Percentiles rank a stretch among this genome's conserved stretches.
These are phyloP conservation scores for Veloboletus limbatus DNA, from an alignment of 1,284 basidiomycete species.

Conservation along the genomic window DNA sequence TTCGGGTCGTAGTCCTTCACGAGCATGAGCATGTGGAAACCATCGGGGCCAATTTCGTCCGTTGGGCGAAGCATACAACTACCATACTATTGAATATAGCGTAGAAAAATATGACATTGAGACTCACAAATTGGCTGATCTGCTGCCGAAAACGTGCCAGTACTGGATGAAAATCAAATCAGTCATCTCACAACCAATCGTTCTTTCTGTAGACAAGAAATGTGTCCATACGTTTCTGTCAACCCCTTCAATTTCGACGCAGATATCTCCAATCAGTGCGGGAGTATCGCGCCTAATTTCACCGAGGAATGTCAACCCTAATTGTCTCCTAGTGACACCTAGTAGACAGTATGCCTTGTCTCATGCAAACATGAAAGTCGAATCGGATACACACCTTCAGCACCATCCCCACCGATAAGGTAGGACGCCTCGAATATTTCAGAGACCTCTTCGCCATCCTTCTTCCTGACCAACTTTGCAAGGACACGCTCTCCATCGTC, in stretches of 20 bases:
- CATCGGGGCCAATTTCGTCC: conserved; percentile 23
- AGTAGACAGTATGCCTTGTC: background rate
- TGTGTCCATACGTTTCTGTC: conserved; percentile 32
- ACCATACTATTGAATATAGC: background rate
- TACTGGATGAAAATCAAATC: conserved; percentile 15
- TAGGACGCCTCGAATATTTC: conserved; percentile 28
- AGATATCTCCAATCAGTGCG: conserved; percentile 42
- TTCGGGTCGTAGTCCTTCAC: conserved; percentile 30
- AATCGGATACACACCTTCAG: conserved; percentile 21
- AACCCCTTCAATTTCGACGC: conserved; percentile 29
- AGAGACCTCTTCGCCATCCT: conserved; percentile 11
- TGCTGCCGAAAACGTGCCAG: conserved; percentile 33
- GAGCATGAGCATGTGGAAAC: conserved; percentile 36
- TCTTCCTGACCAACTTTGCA: conserved; percentile 24
- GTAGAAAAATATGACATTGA: background rate
- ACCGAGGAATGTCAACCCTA: conserved; percentile 44
- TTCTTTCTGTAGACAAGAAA: background rate
- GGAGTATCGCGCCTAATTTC: conserved; percentile 37
- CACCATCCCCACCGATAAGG: conserved; percentile 41
- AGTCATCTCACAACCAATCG: background rate
- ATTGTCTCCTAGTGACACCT: conserved; percentile 40
- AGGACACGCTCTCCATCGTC: conserved; percentile 28
- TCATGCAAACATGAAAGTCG: background rate
- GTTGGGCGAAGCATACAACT: conserved; percentile 19
- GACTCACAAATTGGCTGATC: conserved; percentile 7